Percentiles rank a stretch among this genome's conserved stretches.
phyloP scores from a whole-genome alignment of 208 protist genomes.

The Wallacemonas collosoma region DNA sequence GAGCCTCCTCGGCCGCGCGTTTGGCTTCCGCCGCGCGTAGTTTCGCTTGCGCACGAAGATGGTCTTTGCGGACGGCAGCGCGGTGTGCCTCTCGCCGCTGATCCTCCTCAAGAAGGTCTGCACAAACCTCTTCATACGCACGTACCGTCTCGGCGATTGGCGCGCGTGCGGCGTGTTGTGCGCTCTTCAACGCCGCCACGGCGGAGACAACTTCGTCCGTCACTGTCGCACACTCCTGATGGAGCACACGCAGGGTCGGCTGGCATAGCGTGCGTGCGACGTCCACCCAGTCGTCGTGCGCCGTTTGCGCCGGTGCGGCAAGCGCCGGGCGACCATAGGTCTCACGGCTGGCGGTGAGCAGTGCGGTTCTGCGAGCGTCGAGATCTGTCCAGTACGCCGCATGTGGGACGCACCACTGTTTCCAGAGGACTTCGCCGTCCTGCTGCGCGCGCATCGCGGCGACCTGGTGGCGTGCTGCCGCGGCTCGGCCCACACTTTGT shows the following conservation, averaged over 20 bases:
- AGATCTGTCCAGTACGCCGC: neutral
- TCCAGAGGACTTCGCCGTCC: slow-evolving; percentile 1
- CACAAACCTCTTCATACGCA: neutral
- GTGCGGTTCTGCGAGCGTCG: neutral
- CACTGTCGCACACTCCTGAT: neutral
- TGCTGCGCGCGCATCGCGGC: neutral
- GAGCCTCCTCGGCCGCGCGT: slow-evolving; percentile 1
- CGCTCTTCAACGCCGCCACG: neutral
- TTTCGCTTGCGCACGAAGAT: neutral
- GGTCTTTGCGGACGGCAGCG: neutral
- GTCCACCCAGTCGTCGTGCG: neutral
- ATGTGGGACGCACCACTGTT: neutral
- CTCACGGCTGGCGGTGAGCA: neutral
- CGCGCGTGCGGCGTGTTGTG: neutral
- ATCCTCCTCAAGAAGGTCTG: neutral
- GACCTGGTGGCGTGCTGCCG: neutral
- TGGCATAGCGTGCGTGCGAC: neutral
- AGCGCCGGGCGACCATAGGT: neutral
- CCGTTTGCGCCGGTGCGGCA: neutral
- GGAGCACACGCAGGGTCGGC: neutral
- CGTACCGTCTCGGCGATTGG: neutral
- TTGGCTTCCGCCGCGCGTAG: neutral
- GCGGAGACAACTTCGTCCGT: neutral
- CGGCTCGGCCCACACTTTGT: slow-evolving; percentile 2
- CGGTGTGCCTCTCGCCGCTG: neutral